Evolutionary conservation across 1,284 basidiomycete genomes (phyloP).

Genomic region (Ustilago xerochloae): DNA sequence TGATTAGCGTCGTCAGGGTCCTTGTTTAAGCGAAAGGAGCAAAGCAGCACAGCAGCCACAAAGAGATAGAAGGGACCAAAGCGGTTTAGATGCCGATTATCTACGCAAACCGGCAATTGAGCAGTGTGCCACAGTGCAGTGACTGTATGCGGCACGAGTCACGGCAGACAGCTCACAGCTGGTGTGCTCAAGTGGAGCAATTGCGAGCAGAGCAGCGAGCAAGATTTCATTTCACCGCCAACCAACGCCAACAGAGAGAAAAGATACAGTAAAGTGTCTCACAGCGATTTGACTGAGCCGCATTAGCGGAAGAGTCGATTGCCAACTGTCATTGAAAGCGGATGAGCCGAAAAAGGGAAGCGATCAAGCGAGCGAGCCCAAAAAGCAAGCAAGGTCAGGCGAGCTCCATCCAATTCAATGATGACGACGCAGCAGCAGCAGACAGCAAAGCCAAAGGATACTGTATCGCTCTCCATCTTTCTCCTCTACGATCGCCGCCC

Average conservation of each 20-base stretch:
- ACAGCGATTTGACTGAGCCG: slow-evolving; percentile 5
- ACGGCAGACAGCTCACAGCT: not conserved
- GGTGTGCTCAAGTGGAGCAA: slow-evolving; percentile 10
- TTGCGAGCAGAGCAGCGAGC: slow-evolving; percentile 1
- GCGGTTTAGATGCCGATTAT: slow-evolving; percentile 2
- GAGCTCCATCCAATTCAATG: not conserved
- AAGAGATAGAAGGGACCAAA: no score
- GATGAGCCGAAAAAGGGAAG: slow-evolving; percentile 17
- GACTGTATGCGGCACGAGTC: not conserved
- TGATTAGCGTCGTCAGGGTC: slow-evolving; percentile 5
- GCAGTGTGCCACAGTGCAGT: not conserved
- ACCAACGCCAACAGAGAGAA: not conserved
- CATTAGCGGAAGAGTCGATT: slow-evolving; percentile 7
- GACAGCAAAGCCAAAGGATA: no score
- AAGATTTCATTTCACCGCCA: not conserved
- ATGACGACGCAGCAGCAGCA: not conserved
- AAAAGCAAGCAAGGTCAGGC: slow-evolving; percentile 5
- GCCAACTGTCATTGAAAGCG: not conserved
- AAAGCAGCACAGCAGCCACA: not conserved
- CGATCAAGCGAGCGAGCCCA: not conserved
- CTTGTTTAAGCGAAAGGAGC: not conserved
- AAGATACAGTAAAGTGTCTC: not conserved
- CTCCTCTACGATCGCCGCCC: not conserved
- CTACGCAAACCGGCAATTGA: not conserved
- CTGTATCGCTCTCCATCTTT: no score